These are phyloP conservation scores for Alternaria conjuncta DNA, from an alignment of 2,329 filamentous ascomycete genomes.

Conservation along the genomic window DNA sequence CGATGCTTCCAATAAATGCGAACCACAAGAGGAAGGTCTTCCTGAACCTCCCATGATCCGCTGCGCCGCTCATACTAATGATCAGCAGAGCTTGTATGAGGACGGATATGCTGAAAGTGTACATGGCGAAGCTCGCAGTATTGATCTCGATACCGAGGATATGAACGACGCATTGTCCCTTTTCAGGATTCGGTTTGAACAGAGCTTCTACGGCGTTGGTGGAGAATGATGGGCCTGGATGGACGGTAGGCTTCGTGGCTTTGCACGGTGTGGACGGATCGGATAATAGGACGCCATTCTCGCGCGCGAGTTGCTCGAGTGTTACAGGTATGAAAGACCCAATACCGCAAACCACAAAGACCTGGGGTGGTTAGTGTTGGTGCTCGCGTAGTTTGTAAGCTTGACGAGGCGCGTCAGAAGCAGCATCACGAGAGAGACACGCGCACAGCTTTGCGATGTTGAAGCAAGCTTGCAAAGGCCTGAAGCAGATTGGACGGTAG, in stretches of 20 bases:
- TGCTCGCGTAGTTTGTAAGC: neutral
- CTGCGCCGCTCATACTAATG: slow-evolving; percentile 94
- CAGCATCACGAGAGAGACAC: neutral
- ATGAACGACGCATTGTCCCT: slow-evolving; percentile 77
- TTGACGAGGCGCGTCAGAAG: neutral
- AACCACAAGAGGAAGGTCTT: slow-evolving; percentile 89
- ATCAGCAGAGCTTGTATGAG: slow-evolving; percentile 87
- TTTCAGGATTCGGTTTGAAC: slow-evolving; percentile 34
- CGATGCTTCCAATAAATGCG: slow-evolving; percentile 77
- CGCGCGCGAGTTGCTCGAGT: slow-evolving; percentile 89
- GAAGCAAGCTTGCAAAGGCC: neutral
- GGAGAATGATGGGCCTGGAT: slow-evolving; percentile 28
- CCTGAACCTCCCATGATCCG: slow-evolving; percentile 87
- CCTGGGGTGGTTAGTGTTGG: slow-evolving; percentile 48
- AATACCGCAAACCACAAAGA: slow-evolving; percentile 90
- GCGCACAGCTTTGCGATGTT: neutral
- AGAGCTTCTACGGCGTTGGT: slow-evolving; percentile 19
- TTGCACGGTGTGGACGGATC: slow-evolving; percentile 79
- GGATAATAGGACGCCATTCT: slow-evolving; percentile 84
- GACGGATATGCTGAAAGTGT: slow-evolving; percentile 94
- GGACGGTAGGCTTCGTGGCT: slow-evolving; percentile 62
- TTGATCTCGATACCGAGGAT: slow-evolving; percentile 87
- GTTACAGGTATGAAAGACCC: slow-evolving; percentile 92
- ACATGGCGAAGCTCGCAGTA: slow-evolving; percentile 97
- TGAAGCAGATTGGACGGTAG: neutral